Evolutionary conservation across 495 filamentous ascomycete species (phyloP), one percentile per base, ranked within the genome.

Genomic region (Hyaloscypha finlandica): DNA sequence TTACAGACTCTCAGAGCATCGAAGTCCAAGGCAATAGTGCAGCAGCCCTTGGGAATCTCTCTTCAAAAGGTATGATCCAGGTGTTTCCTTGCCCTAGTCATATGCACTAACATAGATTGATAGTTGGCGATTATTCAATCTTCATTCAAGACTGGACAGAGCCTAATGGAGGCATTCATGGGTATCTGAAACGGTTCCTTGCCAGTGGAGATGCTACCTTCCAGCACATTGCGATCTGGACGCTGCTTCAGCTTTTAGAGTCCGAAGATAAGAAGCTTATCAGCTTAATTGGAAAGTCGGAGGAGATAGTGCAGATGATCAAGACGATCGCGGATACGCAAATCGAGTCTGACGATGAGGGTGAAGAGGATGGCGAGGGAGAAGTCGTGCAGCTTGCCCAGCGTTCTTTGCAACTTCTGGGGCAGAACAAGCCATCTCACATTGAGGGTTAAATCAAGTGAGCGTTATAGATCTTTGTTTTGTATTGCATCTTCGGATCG

Each of bases 151-250:
- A 94, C 77, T 99, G 95, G 95, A 87, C 83, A 29, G 89, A 96
- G 71, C 95, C 95, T 4, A 89, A 93, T 65, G 94, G 93, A 63
- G 95, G 95, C 32, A 96, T 99, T 67, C 93, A 97, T 75, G 94
- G 95, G 59, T 99, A 99, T 74, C 83, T 99, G 22, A 89, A 87
- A 66, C 87, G 95, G 58, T 99, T 99, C 81, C 86, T 99, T 6
- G 92, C 89, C 25, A 97, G 92, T 73, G 93, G 92, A 51, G 95
- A 99, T 75, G 89, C 96, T 14, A 99, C 95, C 1, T 99, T 99
- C 82, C 95, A 99, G 75, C 95, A 99, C 76, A 99, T 99, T 71
- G 94, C 95, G 42, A 97, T 97, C 70, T 99, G 95, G 95, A 99
- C 95, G 0, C 81, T 99, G 54, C 87, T 98, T 11, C 95, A 99